Conservation (phyloP, 164 flowering plant species). For the Berberis vulgaris region DNA sequence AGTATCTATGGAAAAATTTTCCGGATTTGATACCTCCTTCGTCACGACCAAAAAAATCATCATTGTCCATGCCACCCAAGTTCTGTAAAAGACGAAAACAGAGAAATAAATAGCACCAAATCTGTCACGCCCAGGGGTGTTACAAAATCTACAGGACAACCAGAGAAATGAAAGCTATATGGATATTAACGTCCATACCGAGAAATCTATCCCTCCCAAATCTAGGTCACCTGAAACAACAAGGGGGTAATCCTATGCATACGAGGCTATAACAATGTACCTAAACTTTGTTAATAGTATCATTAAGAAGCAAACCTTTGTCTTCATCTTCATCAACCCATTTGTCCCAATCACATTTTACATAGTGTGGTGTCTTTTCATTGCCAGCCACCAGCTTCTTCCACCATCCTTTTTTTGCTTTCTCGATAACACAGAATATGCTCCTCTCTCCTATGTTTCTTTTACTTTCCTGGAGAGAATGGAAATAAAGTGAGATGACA, state of each 20-base stretch:
- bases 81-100: neutral
- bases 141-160: neutral
- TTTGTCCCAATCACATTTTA: conserved; percentile 95
- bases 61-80: too few species aligned
- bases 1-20: too few species aligned
- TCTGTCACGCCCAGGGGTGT: too few species aligned
- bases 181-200: too few species aligned
- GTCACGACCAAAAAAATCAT: conserved; percentile 39
- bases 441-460: conserved; percentile 60
- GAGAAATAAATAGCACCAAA: neutral
- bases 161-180: neutral
- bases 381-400: conserved; percentile 55
- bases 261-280: too few species aligned
- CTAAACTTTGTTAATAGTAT: neutral
- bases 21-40: conserved; percentile 47
- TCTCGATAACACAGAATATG: conserved; percentile 66
- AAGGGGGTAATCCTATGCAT: too few species aligned
- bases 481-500: neutral
- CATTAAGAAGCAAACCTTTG: conserved; percentile 21
- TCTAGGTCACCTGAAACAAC: too few species aligned
- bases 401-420: conserved; percentile 90
- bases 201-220: too few species aligned
- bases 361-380: conserved; percentile 60
- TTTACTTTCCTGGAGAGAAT: conserved; percentile 63
- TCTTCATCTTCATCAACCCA: conserved; percentile 97